Evolutionary conservation across 768 basidiomycete genomes (phyloP), one percentile per base, ranked within the genome.

Genomic region (Lactarius pseudohatsudake): DNA sequence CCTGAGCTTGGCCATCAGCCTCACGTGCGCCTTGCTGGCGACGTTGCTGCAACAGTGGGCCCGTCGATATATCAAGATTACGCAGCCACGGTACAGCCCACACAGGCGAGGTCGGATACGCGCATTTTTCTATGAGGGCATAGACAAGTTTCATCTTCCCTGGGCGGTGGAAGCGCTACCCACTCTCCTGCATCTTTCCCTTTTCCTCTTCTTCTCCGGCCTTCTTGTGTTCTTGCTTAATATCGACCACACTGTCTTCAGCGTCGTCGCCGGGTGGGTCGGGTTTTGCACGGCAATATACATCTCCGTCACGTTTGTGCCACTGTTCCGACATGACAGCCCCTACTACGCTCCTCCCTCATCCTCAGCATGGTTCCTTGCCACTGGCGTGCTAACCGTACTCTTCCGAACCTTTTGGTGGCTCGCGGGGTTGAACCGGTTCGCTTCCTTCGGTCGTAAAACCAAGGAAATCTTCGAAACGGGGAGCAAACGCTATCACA

Each of bases 31-130:
- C 15, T 32, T 64, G 15, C 4, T 58, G 4, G 63, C 63, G 11
- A 28, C 45, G 28, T 41, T 41, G 40, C 40, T 41, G 6, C 40
- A 41, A 7, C 40, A 41, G 40, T 53, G 50, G 50, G 50, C 57
- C 20, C 34, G 34, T 18, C 63, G 32, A 38, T 32, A 36, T 3
- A n/a, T 53, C 1, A n/a, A 18, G 50, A 16, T 32, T 22, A 58
- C 56, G 22, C n/a, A 41, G 10, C 9, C 34, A 5, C 22, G 45
- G 13, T 50, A 18, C 32, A 36, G 56, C 34, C 30, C 28, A 38
- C 63, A 9, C 5, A 32, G 57, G 45, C 56, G 57, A n/a, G 63
- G 43, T 13, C 56, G 57, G 11, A 47, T 58, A 18, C 43, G 63
- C 20, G 54, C 57, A 3, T 43, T 47, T 38, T 64, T 64, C 32